Conservation (phyloP, 108 stramenopile genomes). For the Pelagomonas calceolata region DNA sequence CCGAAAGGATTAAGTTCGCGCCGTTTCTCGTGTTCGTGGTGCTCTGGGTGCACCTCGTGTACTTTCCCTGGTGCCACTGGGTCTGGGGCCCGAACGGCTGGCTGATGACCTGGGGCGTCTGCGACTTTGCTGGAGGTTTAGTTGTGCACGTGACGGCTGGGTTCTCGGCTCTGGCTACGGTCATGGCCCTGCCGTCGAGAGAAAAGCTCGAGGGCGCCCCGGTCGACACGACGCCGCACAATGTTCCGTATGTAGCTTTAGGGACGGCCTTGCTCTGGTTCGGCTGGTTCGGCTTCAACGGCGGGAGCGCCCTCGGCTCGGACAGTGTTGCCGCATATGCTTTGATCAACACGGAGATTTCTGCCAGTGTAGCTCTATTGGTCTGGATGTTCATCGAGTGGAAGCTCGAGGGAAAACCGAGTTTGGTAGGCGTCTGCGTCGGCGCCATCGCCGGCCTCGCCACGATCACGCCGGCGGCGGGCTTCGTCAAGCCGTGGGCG, state of each 20-base stretch:
- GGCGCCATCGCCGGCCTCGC: slow-evolving; percentile 55
- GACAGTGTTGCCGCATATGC: slow-evolving; percentile 49
- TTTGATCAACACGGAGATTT: slow-evolving; percentile 78
- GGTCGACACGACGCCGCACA: slow-evolving; percentile 23
- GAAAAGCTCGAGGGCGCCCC: slow-evolving; percentile 56
- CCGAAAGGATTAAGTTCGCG: no score
- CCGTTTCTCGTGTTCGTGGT: no score
- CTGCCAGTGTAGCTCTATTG: slow-evolving; percentile 29
- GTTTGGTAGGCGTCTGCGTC: slow-evolving; percentile 21
- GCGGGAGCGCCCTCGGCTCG: slow-evolving; percentile 55
- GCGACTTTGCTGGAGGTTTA: slow-evolving; percentile 82
- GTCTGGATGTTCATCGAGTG: slow-evolving; percentile 9
- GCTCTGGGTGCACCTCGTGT: no score
- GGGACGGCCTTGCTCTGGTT: slow-evolving; percentile 82
- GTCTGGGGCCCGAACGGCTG: slow-evolving; percentile 70
- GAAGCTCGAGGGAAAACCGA: background rate
- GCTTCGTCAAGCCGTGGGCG: slow-evolving; percentile 56
- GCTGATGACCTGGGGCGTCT: slow-evolving; percentile 52
- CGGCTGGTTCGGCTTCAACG: slow-evolving; percentile 89
- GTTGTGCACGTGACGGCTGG: slow-evolving; percentile 88
- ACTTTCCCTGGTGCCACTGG: slow-evolving; percentile 61
- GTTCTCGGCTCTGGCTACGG: slow-evolving; percentile 61
- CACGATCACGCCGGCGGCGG: slow-evolving; percentile 57
- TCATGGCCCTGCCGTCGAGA: slow-evolving; percentile 65
- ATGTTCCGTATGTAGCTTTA: slow-evolving; percentile 62